Evolutionary conservation across 768 basidiomycete genomes (phyloP).

Genomic region (Suillus americanus): DNA sequence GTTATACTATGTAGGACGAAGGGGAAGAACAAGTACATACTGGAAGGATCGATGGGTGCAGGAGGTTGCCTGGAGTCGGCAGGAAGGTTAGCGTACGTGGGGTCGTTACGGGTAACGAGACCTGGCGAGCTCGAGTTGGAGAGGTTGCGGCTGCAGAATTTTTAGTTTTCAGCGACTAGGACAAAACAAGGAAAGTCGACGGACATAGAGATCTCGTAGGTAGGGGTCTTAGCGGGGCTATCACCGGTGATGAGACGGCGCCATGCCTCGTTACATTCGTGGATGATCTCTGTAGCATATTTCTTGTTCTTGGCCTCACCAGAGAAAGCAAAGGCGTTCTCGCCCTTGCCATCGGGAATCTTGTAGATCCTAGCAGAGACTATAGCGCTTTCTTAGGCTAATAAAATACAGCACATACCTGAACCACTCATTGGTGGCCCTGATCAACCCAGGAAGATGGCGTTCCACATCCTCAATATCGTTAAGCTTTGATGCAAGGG

Average conservation of each 20-base stretch:
- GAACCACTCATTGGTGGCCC: slow-evolving; percentile 99
- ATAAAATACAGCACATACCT: slow-evolving; percentile 44
- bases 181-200: slow-evolving; percentile 28
- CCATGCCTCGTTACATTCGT: slow-evolving; percentile 99
- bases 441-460: slow-evolving; percentile 93
- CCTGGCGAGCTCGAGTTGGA: slow-evolving; percentile 76
- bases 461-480: slow-evolving; percentile 99
- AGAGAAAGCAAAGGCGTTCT: slow-evolving; percentile 98
- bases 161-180: slow-evolving; percentile 3
- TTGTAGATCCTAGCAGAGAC: slow-evolving; percentile 76
- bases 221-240: slow-evolving; percentile 64
- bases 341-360: slow-evolving; percentile 93
- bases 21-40: slow-evolving; percentile 43
- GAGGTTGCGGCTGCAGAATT: slow-evolving; percentile 66
- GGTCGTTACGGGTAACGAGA: slow-evolving; percentile 60
- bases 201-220: slow-evolving; percentile 84
- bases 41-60: slow-evolving; percentile 87
- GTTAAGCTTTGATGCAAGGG: slow-evolving; percentile 94
- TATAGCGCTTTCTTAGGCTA: not conserved
- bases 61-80: slow-evolving; percentile 80
- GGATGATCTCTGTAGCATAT: slow-evolving; percentile 98
- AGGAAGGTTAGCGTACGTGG: slow-evolving; percentile 64
- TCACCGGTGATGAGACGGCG: slow-evolving; percentile 88
- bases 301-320: slow-evolving; percentile 99
- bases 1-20: slow-evolving; percentile 9